These are phyloP conservation scores for Neoboletus subvelutipes DNA, from an alignment of 768 basidiomycete species.

Conservation along the genomic window DNA sequence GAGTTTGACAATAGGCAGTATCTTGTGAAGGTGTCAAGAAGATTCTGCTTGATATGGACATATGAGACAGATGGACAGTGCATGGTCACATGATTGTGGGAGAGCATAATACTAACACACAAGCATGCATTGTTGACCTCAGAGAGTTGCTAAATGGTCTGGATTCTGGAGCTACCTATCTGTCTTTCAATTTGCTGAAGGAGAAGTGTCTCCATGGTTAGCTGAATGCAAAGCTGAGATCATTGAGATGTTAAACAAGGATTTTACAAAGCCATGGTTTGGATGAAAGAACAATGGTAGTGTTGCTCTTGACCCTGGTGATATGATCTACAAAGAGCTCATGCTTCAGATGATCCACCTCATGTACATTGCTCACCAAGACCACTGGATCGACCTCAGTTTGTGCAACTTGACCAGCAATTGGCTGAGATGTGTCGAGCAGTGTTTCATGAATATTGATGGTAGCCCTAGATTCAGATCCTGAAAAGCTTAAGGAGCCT, in stretches of 20 bases:
- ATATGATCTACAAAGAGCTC: slow-evolving; percentile 99
- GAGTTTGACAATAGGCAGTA: slow-evolving; percentile 98
- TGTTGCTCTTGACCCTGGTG: slow-evolving; percentile 80
- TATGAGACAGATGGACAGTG: too few relatives aligned
- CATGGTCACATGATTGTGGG: too few relatives aligned
- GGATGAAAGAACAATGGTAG: slow-evolving; percentile 91
- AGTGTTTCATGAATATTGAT: slow-evolving; percentile 90
- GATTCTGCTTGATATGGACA: too few relatives aligned
- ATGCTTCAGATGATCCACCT: slow-evolving; percentile 87
- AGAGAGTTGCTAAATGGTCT: too few relatives aligned
- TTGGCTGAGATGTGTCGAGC: slow-evolving; percentile 94
- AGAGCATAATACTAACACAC: too few relatives aligned
- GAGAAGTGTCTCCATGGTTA: slow-evolving; percentile 93
- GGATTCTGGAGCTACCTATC: too few relatives aligned
- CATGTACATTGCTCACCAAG: slow-evolving; percentile 91
- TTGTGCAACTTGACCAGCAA: slow-evolving; percentile 94
- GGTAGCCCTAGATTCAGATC: slow-evolving; percentile 80
- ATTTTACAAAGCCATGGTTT: slow-evolving; percentile 98
- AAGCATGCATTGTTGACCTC: too few relatives aligned
- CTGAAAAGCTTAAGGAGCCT: slow-evolving; percentile 81
- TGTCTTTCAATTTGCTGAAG: slow-evolving; percentile 91
- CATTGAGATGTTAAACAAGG: slow-evolving; percentile 87
- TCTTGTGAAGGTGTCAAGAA: too few relatives aligned
- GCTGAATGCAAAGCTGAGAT: slow-evolving; percentile 84
- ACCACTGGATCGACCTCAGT: slow-evolving; percentile 90